A percentile compares a stretch with the other conserved stretches of the same genome.
Evolutionary conservation across 345 rosid species (phyloP).

Genomic region (Geranium brycei): DNA sequence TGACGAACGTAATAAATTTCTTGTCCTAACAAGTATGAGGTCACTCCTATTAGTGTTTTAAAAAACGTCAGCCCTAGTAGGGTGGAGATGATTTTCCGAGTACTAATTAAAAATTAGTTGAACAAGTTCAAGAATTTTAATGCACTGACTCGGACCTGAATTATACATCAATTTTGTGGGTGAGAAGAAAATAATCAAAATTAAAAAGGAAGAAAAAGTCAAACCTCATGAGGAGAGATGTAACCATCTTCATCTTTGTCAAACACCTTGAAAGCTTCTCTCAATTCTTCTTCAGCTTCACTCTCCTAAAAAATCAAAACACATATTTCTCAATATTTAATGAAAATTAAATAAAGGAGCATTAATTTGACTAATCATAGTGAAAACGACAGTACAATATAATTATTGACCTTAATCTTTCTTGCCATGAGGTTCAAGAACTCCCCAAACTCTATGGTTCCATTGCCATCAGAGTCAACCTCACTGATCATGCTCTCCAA

Average conservation of each 20-base stretch:
- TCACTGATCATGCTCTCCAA: slow-evolving; percentile 46
- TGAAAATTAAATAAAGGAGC: neutral
- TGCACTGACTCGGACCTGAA: too few species aligned
- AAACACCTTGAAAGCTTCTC: slow-evolving; percentile 56
- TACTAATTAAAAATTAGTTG: too few species aligned
- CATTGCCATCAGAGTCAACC: slow-evolving; percentile 44
- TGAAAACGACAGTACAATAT: neutral
- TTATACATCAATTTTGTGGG: too few species aligned
- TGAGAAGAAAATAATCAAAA: neutral
- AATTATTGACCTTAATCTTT: slow-evolving; percentile 41
- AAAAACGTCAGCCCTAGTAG: too few species aligned
- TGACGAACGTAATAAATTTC: too few species aligned
- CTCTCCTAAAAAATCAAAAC: slow-evolving; percentile 24
- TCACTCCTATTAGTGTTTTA: too few species aligned
- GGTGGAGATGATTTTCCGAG: too few species aligned
- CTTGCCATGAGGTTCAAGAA: slow-evolving; percentile 59
- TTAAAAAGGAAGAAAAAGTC: neutral
- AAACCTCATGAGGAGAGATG: slow-evolving; percentile 51
- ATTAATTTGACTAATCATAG: too few species aligned
- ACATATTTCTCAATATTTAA: neutral
- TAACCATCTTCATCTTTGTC: slow-evolving; percentile 61
- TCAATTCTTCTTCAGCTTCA: slow-evolving; percentile 42
- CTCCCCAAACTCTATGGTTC: slow-evolving; percentile 54
- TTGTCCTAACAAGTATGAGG: too few species aligned
- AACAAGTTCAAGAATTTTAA: too few species aligned